These are phyloP conservation scores for Rubroshorea leprosula DNA, from an alignment of 345 rosid species.

Conservation along the genomic window DNA sequence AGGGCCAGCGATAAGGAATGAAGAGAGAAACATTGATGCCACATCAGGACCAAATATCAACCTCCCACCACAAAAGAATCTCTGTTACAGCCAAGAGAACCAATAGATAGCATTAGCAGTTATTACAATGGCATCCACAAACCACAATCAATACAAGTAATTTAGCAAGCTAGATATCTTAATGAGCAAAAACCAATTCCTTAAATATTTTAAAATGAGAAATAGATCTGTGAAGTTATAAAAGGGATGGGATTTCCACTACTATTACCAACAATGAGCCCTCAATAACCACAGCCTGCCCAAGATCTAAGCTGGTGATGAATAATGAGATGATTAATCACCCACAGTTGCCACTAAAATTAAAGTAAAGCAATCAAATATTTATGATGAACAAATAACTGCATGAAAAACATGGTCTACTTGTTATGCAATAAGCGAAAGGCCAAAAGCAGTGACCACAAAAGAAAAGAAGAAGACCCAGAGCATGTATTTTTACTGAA, in stretches of 20 bases:
- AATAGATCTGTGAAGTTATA: neutral
- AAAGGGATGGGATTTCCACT: neutral
- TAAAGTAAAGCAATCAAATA: neutral
- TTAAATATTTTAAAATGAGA: neutral
- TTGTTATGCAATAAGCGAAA: neutral
- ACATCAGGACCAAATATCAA: constrained; percentile 87
- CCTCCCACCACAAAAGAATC: constrained; percentile 85
- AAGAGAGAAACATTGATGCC: constrained; percentile 62
- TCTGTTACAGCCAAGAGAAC: constrained; percentile 36
- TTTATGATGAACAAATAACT: neutral
- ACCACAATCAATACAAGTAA: neutral
- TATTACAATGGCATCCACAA: neutral
- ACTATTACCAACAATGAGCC: too few species aligned
- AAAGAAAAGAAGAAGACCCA: neutral
- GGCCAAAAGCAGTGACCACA: neutral
- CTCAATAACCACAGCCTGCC: too few species aligned
- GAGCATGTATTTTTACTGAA: neutral
- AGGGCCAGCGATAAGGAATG: constrained; percentile 62
- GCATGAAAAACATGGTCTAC: neutral
- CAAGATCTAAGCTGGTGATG: too few species aligned
- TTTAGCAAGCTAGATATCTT: neutral
- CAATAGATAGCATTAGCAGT: constrained; percentile 5
- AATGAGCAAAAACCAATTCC: neutral
- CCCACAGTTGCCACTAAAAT: neutral
- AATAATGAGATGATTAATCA: too few species aligned